phyloP scores from a whole-genome alignment of 208 protist species.

The Crithidia expoeki region DNA sequence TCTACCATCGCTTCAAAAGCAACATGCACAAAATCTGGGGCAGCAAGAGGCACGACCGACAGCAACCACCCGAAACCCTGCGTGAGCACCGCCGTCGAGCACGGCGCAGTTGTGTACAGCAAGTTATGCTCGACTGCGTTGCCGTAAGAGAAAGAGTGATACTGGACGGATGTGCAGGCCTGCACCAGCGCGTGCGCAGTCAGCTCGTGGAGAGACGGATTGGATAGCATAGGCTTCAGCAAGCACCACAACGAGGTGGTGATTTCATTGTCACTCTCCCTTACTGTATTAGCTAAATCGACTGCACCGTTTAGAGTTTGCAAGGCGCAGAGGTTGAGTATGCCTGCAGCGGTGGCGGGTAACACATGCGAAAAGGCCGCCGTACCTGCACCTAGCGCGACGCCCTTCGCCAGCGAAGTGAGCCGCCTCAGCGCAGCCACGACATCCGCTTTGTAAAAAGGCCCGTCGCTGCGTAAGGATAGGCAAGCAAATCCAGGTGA shows the following conservation, averaged over 20 bases:
- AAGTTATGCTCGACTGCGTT: constrained; percentile 9
- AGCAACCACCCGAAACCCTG: constrained; percentile 22
- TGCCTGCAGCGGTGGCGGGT: constrained; percentile 46
- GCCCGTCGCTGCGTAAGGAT: constrained; percentile 42
- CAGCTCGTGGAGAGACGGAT: constrained; percentile 23
- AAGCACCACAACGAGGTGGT: neutral
- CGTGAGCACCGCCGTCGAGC: neutral
- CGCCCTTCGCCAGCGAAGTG: constrained; percentile 44
- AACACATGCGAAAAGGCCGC: constrained; percentile 42
- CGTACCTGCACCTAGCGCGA: constrained; percentile 46
- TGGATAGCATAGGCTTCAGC: constrained; percentile 16
- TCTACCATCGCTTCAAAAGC: constrained; percentile 24
- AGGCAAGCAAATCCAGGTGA: constrained; percentile 72
- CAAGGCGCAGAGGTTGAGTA: constrained; percentile 52
- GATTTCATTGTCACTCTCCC: neutral
- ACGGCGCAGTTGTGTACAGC: constrained; percentile 1
- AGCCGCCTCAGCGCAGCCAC: constrained; percentile 50
- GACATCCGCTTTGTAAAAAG: constrained; percentile 11
- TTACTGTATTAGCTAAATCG: neutral
- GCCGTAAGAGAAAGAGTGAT: constrained; percentile 9
- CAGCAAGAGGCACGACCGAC: neutral
- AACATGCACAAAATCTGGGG: constrained; percentile 16
- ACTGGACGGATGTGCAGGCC: neutral
- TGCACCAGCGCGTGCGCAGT: constrained; percentile 21
- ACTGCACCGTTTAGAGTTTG: neutral